Evolutionary conservation across 2,329 filamentous ascomycete species (phyloP).

Genomic region (Ceratocystis cacaofunesta): DNA sequence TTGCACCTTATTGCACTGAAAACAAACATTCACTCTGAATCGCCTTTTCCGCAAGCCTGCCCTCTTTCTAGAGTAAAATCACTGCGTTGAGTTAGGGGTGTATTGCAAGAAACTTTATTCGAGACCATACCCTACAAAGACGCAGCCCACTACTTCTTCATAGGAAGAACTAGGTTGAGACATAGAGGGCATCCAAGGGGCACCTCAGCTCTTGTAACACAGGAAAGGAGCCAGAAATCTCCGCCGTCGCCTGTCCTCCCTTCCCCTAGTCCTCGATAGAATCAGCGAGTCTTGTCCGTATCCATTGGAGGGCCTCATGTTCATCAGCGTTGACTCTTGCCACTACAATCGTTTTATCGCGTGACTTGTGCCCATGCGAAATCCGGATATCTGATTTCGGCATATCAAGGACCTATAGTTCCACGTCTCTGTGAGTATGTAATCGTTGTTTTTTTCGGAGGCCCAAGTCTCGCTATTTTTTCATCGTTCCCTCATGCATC

Average conservation of each 20-base stretch:
- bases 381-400: conserved; percentile 51
- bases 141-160: not conserved
- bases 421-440: not conserved
- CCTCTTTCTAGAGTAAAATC: not conserved
- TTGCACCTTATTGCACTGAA: not conserved
- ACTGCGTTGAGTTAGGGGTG: not conserved
- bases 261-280: not conserved
- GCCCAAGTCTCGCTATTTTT: conserved; percentile 10
- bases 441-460: not conserved
- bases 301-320: conserved; percentile 2
- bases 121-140: too few species aligned
- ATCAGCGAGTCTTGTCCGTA: not conserved
- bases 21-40: not conserved
- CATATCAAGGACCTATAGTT: conserved; percentile 32
- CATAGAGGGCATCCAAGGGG: not conserved
- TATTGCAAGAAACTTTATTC: not conserved
- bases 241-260: not conserved
- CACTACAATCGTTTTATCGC: conserved; percentile 45
- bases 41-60: not conserved
- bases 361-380: conserved; percentile 46
- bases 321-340: conserved; percentile 24
- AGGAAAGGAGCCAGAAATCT: not conserved
- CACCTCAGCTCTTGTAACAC: not conserved
- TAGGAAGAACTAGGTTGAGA: not conserved
- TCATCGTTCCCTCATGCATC: not conserved